A percentile compares a stretch with the other conserved stretches of the same genome.
Evolutionary conservation across 169 alveolate species (phyloP).

Genomic region (Neospora caninum): DNA sequence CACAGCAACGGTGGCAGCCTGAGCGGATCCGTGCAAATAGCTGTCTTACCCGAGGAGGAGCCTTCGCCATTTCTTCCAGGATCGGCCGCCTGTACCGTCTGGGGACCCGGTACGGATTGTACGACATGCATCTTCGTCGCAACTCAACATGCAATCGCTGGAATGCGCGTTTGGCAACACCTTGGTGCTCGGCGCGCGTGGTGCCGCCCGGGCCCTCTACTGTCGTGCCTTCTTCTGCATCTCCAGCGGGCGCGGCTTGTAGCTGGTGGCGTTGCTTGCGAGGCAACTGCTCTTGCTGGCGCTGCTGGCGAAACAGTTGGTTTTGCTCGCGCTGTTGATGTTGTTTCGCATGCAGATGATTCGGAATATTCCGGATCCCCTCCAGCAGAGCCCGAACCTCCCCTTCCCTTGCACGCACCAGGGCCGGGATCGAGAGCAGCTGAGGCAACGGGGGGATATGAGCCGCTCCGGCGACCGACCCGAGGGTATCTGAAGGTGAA

Average conservation of each 20-base stretch:
- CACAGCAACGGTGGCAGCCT: too few relatives aligned
- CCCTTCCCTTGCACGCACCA: constrained; percentile 34
- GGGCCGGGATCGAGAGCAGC: constrained; percentile 41
- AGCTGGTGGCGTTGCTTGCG: background rate
- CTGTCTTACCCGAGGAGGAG: constrained; percentile 76
- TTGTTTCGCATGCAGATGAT: constrained; percentile 3
- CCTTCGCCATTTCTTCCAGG: constrained; percentile 78
- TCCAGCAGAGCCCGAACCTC: constrained; percentile 18
- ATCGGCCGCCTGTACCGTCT: constrained; percentile 77
- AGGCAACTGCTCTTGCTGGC: constrained; percentile 2
- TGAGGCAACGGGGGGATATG: constrained; percentile 30
- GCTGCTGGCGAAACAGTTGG: constrained; percentile 10
- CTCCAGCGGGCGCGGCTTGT: background rate
- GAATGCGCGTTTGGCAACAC: constrained; percentile 78
- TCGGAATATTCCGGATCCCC: background rate
- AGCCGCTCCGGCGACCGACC: background rate
- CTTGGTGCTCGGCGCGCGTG: background rate
- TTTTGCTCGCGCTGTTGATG: constrained; percentile 28
- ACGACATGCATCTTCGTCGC: constrained; percentile 95
- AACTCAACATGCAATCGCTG: constrained; percentile 88
- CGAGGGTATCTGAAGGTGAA: background rate
- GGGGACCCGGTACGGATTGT: constrained; percentile 93
- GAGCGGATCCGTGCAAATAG: too few relatives aligned
- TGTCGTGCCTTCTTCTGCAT: background rate
- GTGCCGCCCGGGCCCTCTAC: background rate